These are phyloP conservation scores for Xylaria sp. DNA, from an alignment of 2,329 filamentous ascomycete species.

Conservation along the genomic window DNA sequence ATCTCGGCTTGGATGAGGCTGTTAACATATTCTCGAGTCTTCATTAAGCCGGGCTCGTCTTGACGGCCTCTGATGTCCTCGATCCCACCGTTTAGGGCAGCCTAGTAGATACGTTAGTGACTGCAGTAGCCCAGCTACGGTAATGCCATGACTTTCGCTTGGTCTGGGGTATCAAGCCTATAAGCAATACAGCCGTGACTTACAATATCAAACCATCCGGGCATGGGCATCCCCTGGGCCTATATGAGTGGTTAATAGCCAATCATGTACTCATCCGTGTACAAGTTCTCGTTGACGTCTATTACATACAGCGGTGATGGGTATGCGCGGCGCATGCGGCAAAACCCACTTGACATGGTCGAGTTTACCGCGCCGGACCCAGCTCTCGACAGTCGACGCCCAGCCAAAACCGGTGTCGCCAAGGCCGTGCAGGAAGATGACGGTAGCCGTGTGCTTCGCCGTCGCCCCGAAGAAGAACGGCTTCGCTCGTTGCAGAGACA, in stretches of 20 bases:
- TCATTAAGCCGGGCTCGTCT: conserved; percentile 78
- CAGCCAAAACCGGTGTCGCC: conserved; percentile 85
- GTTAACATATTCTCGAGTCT: conserved; percentile 80
- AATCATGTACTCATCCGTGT: neutral
- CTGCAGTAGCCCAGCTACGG: neutral
- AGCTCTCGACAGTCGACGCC: conserved; percentile 87
- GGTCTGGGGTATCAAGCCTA: neutral
- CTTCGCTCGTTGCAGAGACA: conserved; percentile 44
- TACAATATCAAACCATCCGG: conserved; percentile 88
- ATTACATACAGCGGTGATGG: conserved; percentile 78
- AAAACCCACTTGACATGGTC: conserved; percentile 94
- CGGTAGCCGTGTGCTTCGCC: conserved; percentile 83
- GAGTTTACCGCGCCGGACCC: conserved; percentile 81
- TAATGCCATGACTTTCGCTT: conserved; percentile 16
- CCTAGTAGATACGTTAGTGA: conserved; percentile 34
- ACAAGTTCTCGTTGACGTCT: conserved; percentile 3
- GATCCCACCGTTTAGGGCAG: conserved; percentile 44
- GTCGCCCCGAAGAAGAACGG: conserved; percentile 48
- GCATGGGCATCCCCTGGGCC: conserved; percentile 84
- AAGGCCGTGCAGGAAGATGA: conserved; percentile 93
- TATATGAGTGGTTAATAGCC: conserved; percentile 48
- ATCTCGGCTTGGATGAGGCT: conserved; percentile 83
- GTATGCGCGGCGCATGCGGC: conserved; percentile 87
- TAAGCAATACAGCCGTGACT: conserved; percentile 41
- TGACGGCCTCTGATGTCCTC: conserved; percentile 51